Evolutionary conservation across 2,329 filamentous ascomycete species (phyloP).

Genomic region (Diaporthe nobilis): DNA sequence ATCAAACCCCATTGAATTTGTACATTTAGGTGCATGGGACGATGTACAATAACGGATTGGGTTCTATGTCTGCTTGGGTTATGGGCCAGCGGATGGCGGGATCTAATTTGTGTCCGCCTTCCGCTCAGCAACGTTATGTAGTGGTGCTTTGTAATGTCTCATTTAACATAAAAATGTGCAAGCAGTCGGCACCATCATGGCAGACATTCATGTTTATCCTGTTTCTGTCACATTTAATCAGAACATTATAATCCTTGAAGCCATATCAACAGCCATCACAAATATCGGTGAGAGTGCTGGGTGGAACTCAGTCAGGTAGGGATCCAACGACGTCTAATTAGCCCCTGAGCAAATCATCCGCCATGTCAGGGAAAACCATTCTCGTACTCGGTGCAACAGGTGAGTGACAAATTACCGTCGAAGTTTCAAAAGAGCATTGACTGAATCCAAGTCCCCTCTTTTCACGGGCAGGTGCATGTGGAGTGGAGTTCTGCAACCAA

Average conservation of each 20-base stretch:
- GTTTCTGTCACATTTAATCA: background rate
- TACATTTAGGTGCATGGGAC: too few relatives aligned
- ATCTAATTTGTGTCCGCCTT: background rate
- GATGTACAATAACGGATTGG: background rate
- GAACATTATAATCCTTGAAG: too few relatives aligned
- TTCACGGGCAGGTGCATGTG: background rate
- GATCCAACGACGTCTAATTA: background rate
- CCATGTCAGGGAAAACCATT: background rate
- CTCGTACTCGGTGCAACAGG: conserved; percentile 19
- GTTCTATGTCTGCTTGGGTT: background rate
- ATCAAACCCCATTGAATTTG: too few relatives aligned
- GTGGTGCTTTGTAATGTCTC: background rate
- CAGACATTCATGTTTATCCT: background rate
- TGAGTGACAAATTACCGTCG: background rate
- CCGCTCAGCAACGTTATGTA: background rate
- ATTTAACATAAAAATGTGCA: background rate
- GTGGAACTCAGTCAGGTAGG: background rate
- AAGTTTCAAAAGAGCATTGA: rapidly evolving
- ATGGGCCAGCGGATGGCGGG: background rate
- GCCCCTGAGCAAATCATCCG: background rate
- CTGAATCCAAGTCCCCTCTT: background rate
- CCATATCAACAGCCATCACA: background rate
- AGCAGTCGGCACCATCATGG: background rate
- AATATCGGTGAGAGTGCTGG: background rate
- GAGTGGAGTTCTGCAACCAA: conserved; percentile 6